Base-by-base conservation (phyloP, 306 rosid genomes). In the Echinosophora koreensis region DNA sequence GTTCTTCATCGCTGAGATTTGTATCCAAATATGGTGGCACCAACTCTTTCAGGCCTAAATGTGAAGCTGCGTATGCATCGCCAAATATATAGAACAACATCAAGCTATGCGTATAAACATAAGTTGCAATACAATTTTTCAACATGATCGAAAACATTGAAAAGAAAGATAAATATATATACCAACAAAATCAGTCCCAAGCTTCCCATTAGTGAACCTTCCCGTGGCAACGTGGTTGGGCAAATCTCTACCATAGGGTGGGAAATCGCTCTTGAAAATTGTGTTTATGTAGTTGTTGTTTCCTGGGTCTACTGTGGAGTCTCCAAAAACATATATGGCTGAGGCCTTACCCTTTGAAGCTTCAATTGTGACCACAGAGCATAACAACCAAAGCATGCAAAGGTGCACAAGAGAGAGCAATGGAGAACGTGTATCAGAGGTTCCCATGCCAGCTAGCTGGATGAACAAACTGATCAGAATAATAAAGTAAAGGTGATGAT, bases 271-370 rank as follows among this genome's bases (percentile, higher is more conserved):
- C 42, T 63, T 87, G 76, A 90, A 88, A 65, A 71, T 0, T 0
- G 96, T 87, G 0, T 15, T 3, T 0, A 90, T 6, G 39, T 44
- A 81, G 82, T 92, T 90, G n/a, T 92, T 92, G 65, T 92, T 92
- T 74, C 96, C 97, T 5, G 97, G 87, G 77, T 90, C 96, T 52
- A 85, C 93, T 1, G 97, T 92, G 75, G 97, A 92, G 73, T 92
- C 97, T 62, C 97, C 97, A 51, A 92, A 90, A 69, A 92, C 97
- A 34, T 88, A 77, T 3, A 92, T 0, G 12, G 85, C 87, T 5
- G 95, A 82, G 39, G 78, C 83, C 8, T 81, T 76, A 15, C 35
- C 17, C 1, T 66, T 77, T 10, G 34, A 32, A 69, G 81, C 86
- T 50, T 81, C 83, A 77, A 72, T 74, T 79, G 9, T 50, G 32